A percentile compares a stretch with the other conserved stretches of the same genome.
Conservation (phyloP, 257 asterid species). For the Solanum peruvianum region DNA sequence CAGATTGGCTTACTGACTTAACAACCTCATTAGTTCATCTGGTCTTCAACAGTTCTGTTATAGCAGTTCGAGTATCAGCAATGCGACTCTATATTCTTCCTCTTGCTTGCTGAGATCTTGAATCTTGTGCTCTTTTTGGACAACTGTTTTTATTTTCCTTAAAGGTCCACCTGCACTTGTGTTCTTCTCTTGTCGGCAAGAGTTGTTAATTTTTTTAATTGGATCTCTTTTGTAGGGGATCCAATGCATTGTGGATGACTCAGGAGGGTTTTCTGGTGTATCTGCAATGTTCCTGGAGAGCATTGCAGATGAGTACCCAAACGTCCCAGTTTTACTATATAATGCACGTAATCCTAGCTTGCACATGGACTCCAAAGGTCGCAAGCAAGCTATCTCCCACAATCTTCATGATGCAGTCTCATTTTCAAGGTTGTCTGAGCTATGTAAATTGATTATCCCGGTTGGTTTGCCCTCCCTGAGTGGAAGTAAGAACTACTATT, state of each 20-base stretch:
- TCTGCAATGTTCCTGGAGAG: slow-evolving; percentile 74
- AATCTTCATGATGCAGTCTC: slow-evolving; percentile 83
- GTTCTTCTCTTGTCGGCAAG: background rate
- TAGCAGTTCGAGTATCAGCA: background rate
- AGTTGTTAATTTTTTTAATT: background rate
- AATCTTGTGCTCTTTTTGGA: background rate
- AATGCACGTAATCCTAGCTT: slow-evolving; percentile 47
- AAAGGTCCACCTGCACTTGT: background rate
- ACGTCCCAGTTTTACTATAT: slow-evolving; percentile 69
- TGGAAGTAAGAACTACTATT: slow-evolving; percentile 40
- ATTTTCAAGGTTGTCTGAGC: slow-evolving; percentile 58
- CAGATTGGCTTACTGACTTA: background rate
- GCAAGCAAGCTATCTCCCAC: slow-evolving; percentile 35
- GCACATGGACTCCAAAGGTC: slow-evolving; percentile 26
- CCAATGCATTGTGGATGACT: slow-evolving; percentile 72
- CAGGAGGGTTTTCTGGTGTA: slow-evolving; percentile 87
- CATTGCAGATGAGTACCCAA: slow-evolving; percentile 87
- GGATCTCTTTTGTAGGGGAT: slow-evolving; percentile 43
- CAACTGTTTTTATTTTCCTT: background rate
- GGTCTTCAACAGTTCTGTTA: background rate
- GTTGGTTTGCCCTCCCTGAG: slow-evolving; percentile 69
- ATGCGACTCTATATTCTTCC: background rate
- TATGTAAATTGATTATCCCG: slow-evolving; percentile 73
- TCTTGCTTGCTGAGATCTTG: background rate
- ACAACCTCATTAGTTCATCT: background rate